Conservation (phyloP, 371 early-diverging fungal genomes). For the Zancudomyces culisetae region DNA sequence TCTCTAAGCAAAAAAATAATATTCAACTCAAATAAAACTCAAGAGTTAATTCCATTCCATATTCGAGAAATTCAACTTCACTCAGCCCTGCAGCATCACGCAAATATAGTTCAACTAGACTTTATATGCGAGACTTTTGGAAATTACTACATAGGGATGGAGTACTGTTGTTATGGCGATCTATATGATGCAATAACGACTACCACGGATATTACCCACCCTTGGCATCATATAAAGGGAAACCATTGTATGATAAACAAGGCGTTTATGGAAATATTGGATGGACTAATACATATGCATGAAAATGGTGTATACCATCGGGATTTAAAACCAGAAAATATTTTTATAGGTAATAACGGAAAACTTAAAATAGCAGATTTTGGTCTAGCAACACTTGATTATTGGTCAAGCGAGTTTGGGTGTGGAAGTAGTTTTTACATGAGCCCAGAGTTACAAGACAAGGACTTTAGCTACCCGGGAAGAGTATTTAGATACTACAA, state of each 20-base stretch:
- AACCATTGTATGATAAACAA: slow-evolving; percentile 20
- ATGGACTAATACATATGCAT: slow-evolving; percentile 34
- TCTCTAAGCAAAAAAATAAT: slow-evolving; percentile 5
- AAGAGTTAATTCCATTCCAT: neutral
- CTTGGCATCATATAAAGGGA: slow-evolving; percentile 11
- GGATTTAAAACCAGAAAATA: slow-evolving; percentile 34
- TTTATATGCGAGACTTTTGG: slow-evolving; percentile 45
- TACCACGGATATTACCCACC: slow-evolving; percentile 13
- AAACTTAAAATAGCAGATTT: slow-evolving; percentile 83
- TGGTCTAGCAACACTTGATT: slow-evolving; percentile 70
- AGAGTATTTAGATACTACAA: slow-evolving; percentile 35
- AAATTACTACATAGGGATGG: slow-evolving; percentile 72
- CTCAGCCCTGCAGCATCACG: slow-evolving; percentile 37
- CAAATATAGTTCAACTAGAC: slow-evolving; percentile 49
- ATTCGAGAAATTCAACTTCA: slow-evolving; percentile 48
- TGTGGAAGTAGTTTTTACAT: slow-evolving; percentile 84
- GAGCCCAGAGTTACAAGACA: slow-evolving; percentile 76
- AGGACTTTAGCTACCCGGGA: slow-evolving; percentile 24
- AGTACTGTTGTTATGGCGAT: slow-evolving; percentile 88
- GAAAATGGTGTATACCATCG: slow-evolving; percentile 27
- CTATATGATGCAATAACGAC: slow-evolving; percentile 86
- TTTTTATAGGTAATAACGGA: slow-evolving; percentile 18
- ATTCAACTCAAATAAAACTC: slow-evolving; percentile 26
- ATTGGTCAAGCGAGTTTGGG: slow-evolving; percentile 55
- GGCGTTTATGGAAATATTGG: slow-evolving; percentile 26